Conservation (phyloP, 371 early-diverging fungal genomes). For the Mortierella sp. region DNA sequence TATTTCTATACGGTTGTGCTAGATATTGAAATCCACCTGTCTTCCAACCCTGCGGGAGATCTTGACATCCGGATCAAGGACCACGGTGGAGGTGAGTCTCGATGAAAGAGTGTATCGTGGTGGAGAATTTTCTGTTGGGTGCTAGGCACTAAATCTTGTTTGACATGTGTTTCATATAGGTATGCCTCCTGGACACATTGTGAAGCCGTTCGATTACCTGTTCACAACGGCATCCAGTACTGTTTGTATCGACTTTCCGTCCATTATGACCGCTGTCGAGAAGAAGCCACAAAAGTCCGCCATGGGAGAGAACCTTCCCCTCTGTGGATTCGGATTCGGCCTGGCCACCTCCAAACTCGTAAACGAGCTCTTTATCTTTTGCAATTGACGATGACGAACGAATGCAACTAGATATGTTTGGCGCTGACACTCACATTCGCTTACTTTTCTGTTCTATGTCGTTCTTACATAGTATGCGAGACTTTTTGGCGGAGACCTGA, state of each 20-base stretch:
- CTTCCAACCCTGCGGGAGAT: constrained; percentile 21
- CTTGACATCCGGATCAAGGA: constrained; percentile 48
- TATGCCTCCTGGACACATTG: constrained; percentile 24
- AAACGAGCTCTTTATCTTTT: neutral
- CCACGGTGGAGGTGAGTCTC: constrained; percentile 41
- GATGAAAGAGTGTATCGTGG: neutral
- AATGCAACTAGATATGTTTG: neutral
- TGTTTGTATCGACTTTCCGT: constrained; percentile 49
- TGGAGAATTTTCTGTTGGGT: neutral
- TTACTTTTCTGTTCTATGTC: neutral
- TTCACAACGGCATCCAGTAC: constrained; percentile 56
- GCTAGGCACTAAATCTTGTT: no score
- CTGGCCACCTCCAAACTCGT: constrained; percentile 52
- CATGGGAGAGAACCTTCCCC: constrained; percentile 49
- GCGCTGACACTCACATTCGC: neutral
- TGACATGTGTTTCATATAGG: constrained; percentile 11
- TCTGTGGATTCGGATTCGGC: constrained; percentile 58
- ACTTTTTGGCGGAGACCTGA: constrained; percentile 46
- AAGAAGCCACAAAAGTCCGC: constrained; percentile 39
- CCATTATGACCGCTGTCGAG: constrained; percentile 48
- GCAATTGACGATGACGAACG: neutral
- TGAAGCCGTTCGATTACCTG: constrained; percentile 45
- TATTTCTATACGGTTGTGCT: neutral
- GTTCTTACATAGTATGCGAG: constrained; percentile 33
- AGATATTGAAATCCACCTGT: constrained; percentile 44